Base-by-base conservation (phyloP, 192 early-diverging fungal genomes). In the Linderina pennispora region DNA sequence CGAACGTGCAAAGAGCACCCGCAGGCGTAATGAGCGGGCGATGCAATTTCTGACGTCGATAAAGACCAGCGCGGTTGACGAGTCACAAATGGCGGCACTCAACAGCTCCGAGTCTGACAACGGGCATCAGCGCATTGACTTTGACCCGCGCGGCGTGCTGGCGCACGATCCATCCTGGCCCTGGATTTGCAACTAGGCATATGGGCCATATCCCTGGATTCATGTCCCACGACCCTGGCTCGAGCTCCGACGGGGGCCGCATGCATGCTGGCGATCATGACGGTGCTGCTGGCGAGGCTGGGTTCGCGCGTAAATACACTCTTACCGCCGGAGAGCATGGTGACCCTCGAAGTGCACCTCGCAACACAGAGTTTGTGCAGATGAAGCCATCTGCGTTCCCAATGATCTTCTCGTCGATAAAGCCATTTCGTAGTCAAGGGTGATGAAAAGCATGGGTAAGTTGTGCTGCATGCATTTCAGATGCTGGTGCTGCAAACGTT, bases 381-480 rank as follows among this genome's bases (percentile, higher is more conserved):
- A 50, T 54, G 52, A 62, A 50, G 43, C 47, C 54, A 16, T 42
- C 55, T 6, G 37, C 66, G 2, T 44, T 62, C 9, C 59, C 66
- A 6, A 58, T 58, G 49, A 59, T 45, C 9, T 70, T 62, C 43
- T 44, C 58, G n/a, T 55, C 65, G 23, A 68, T 61, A 34, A 70
- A 70, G 43, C 59, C 66, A 9, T 70, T 70, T 32, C n/a, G 25
- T 45, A 14, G 59, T 54, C 15, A 53, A 53, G 19, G 45, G 37
- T n/a, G 66, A 70, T 4, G 66, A 70, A 9, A 56, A 31, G 20
- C 3, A 35, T 24, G 3, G 45, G 20, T 36, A 50, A 40, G 55
- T n/a, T n/a, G n/a, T n/a, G n/a, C n/a, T n/a, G n/a, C n/a, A n/a
- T n/a, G n/a, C n/a, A n/a, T n/a, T n/a, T n/a, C n/a, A n/a, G n/a